phyloP scores from a whole-genome alignment of 306 rosid genomes.

The Benincasa hispida region DNA sequence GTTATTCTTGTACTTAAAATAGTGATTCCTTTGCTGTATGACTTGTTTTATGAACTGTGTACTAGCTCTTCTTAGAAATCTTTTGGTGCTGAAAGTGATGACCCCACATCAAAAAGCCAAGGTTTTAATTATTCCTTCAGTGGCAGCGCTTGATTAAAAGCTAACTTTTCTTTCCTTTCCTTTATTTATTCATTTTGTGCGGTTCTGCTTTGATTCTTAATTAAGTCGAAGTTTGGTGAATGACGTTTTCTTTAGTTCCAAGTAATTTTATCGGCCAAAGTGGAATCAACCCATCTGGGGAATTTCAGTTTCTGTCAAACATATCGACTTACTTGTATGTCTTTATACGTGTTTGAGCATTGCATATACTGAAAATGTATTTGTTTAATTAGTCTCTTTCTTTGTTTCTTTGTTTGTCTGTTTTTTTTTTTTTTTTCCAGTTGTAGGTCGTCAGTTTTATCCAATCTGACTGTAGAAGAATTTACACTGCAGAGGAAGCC shows the following conservation, averaged over 20 bases:
- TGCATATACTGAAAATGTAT: neutral
- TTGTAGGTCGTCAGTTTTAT: neutral
- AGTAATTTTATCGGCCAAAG: neutral
- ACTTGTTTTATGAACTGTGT: neutral
- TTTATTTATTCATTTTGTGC: neutral
- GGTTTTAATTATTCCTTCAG: neutral
- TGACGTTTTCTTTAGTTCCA: neutral
- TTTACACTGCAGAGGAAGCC: neutral
- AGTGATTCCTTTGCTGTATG: neutral
- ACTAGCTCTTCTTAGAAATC: neutral
- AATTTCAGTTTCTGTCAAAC: neutral
- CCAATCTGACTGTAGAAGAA: neutral
- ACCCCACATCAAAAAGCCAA: neutral
- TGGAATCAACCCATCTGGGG: neutral
- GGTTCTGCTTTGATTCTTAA: neutral
- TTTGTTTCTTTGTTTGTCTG: neutral
- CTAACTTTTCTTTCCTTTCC: neutral
- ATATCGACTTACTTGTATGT: neutral
- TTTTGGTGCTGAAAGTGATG: neutral
- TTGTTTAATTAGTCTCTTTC: neutral
- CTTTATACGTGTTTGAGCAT: neutral
- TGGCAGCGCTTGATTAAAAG: neutral
- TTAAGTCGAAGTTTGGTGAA: neutral
- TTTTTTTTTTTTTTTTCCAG: neutral
- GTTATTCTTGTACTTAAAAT: neutral